Base-by-base conservation (phyloP, 352 stramenopile genomes). In the Halophytophthora polymorphica region DNA sequence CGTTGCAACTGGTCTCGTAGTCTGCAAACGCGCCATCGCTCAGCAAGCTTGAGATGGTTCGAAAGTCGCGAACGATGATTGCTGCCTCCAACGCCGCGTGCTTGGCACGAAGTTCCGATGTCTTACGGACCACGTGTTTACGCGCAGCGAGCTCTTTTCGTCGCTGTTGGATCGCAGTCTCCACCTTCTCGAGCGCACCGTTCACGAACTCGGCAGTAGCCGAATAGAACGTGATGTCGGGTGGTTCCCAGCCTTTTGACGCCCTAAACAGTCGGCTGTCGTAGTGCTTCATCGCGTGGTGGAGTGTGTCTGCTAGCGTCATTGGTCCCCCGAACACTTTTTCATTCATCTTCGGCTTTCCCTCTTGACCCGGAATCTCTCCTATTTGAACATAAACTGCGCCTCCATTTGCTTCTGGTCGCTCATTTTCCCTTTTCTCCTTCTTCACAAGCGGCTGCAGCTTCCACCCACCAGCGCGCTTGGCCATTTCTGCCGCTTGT, bases 11-110 rank as follows among this genome's bases (percentile, higher is more conserved):
- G 1, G 82, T 90, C 42, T 86, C 80, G 22, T 86, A 82, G 51
- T 93, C 82, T 6, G 76, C 69, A 29, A 80, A 87, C 3, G 79
- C 79, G 6, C 80, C 76, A 6, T 66, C 56, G 40, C 88, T 76
- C n/a, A 90, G 54, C 15, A 86, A 36, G 6, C 33, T n/a, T 0
- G 64, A 59, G 4, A 75, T 54, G 0, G 11, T 43, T 13, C 50
- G 8, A 45, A 88, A 93, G 51, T 81, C 67, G 0, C 66, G 65
- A 3, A 23, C 49, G 2, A 73, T 17, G 39, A 93, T 88, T 0
- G 71, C 61, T 11, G 10, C 6, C 3, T 88, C 79, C 3, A 93
- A 64, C 15, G 43, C 28, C 0, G 28, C 29, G 23, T 93, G 82
- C 15, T 90, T 61, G 8, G 40, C 45, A 4, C 70, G 56, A 13